These are phyloP conservation scores for Polysphondylium violaceum DNA, from an alignment of 78 protist genomes.

Conservation along the genomic window DNA sequence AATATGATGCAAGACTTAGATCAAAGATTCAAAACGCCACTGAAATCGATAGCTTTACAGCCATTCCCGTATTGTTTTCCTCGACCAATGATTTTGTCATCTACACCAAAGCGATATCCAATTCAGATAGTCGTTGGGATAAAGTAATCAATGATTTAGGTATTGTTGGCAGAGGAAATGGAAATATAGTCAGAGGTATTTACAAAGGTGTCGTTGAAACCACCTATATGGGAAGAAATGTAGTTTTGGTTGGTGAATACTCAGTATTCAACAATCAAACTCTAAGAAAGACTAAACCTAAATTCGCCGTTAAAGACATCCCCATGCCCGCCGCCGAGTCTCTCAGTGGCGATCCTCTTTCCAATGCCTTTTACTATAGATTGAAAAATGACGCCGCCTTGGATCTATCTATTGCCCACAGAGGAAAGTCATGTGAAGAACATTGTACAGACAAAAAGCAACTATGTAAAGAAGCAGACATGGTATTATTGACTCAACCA, in stretches of 20 bases:
- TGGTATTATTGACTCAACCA: conserved; percentile 6
- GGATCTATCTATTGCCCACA: not conserved
- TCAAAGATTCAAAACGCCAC: not conserved
- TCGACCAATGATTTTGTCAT: not conserved
- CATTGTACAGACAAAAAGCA: conserved; percentile 1
- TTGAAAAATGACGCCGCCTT: conserved; percentile 2
- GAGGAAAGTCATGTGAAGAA: conserved; percentile 5
- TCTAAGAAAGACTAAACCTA: not conserved
- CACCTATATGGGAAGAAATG: not conserved
- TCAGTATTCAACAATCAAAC: not conserved
- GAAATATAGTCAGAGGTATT: conserved; percentile 39
- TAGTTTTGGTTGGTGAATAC: conserved; percentile 22
- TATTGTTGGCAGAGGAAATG: conserved; percentile 61
- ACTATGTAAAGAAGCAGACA: conserved; percentile 30
- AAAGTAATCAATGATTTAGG: not conserved
- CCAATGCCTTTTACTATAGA: conserved; percentile 7
- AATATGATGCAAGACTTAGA: not conserved
- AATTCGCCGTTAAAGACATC: not conserved
- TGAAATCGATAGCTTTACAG: conserved; percentile 5
- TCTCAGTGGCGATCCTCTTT: not conserved
- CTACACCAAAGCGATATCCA: not conserved
- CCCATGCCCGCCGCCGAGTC: not conserved
- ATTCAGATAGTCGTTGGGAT: conserved; percentile 52
- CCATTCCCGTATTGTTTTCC: conserved; percentile 17
- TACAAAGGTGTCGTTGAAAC: conserved; percentile 40